Evolutionary conservation across 2,329 filamentous ascomycete species (phyloP), one percentile per base, ranked within the genome.

Genomic region (Thelonectria rubi): DNA sequence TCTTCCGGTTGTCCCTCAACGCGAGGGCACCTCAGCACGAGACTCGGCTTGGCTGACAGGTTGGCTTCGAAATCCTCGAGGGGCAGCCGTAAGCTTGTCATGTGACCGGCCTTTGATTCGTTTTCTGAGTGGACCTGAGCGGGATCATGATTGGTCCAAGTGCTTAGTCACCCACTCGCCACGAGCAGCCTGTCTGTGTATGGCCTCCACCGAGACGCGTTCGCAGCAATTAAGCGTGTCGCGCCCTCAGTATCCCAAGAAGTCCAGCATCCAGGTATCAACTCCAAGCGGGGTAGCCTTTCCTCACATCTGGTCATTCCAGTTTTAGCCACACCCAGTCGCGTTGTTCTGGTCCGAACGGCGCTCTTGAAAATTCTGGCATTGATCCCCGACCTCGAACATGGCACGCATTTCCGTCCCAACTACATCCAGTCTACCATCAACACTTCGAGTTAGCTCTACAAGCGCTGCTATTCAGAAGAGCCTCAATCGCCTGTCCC

Each of bases 361-460:
- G 12, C 20, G 48, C 39, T 11, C n/a, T 64, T 55, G 15, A 58
- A 56, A 64, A 48, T 63, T 60, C 55, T 56, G 55, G 49, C 57
- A 51, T 46, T 51, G 24, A 50, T 50, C 17, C 49, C 34, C 37
- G 26, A 32, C 46, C 46, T 26, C 39, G 18, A 18, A 65, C 61
- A 86, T 86, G 84, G 78, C 83, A 53, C 82, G 80, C 54, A 78
- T 91, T 62, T 89, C 89, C 57, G 81, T 92, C 39, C 91, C 92
- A 17, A 91, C 90, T 48, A 88, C 86, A 53, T 87, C 88, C 58
- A 88, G 89, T 67, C 84, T 95, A 51, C 84, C 89, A n/a, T 89
- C 91, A 52, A 84, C 86, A 26, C 82, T 93, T 65, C 88, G 88
- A 69, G 84, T 94, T 71, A 84, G 88, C 59, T 81, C 90, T 9